phyloP scores from a whole-genome alignment of 345 rosid genomes.

The Bruguiera parviflora region DNA sequence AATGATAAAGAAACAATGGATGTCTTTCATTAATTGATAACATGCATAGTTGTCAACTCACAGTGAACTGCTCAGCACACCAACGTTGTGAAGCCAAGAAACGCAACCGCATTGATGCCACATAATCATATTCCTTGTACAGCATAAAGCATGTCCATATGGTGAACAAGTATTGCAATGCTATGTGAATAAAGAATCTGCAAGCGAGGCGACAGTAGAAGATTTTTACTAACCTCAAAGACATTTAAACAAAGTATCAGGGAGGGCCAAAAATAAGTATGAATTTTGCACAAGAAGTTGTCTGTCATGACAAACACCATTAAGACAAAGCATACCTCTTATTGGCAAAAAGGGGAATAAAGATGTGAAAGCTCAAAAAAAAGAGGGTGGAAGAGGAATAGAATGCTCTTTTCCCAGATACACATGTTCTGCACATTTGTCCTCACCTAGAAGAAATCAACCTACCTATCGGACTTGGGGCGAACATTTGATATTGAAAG shows the following conservation, averaged over 20 bases:
- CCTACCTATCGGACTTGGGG: conserved; percentile 68
- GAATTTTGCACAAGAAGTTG: too few species aligned
- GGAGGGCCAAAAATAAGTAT: too few species aligned
- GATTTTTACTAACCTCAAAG: not conserved
- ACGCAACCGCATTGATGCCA: conserved; percentile 73
- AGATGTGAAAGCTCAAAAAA: not conserved
- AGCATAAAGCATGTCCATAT: conserved; percentile 90
- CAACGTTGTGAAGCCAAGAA: conserved; percentile 77
- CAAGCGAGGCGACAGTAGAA: conserved; percentile 20
- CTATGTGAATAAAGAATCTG: conserved; percentile 96
- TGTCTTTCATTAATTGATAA: conserved; percentile 4
- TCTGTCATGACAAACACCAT: too few species aligned
- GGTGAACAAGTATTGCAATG: conserved; percentile 74
- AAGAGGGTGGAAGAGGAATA: not conserved
- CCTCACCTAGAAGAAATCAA: not conserved
- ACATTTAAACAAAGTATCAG: too few species aligned
- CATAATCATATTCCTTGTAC: conserved; percentile 72
- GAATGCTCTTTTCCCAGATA: too few species aligned
- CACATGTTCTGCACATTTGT: not conserved
- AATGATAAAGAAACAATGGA: not conserved
- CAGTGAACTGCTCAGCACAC: conserved; percentile 88
- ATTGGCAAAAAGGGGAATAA: not conserved
- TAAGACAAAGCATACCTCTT: too few species aligned
- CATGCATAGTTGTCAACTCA: conserved; percentile 39
- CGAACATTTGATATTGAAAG: conserved; percentile 91